Conservation (phyloP, 257 asterid species). For the Nyctanthes arbortristis region DNA sequence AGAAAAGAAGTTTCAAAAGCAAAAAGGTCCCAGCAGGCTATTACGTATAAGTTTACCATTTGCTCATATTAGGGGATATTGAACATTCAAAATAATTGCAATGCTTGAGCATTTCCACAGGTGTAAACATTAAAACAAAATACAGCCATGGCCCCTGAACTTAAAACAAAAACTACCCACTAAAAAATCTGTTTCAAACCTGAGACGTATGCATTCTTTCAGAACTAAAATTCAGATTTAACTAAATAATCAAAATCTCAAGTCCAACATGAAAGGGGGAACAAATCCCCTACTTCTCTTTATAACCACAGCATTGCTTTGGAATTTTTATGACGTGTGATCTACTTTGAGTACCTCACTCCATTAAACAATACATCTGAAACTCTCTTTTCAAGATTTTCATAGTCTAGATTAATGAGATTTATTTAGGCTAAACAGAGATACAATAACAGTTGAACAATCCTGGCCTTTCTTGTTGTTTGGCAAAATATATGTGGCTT, state of each 20-base stretch:
- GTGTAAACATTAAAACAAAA: not conserved
- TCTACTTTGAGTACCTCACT: not conserved
- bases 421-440: not conserved
- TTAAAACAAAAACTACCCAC: not conserved
- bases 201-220: not conserved
- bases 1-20: not conserved
- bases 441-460: not conserved
- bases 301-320: not conserved
- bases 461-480: not conserved
- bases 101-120: not conserved
- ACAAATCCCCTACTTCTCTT: not conserved
- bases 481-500: not conserved
- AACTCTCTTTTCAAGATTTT: not conserved
- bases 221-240: not conserved
- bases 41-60: not conserved
- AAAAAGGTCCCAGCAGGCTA: not conserved
- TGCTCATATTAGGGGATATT: not conserved
- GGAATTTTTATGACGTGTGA: too few relatives aligned
- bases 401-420: not conserved
- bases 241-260: not conserved
- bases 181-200: not conserved
- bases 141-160: not conserved
- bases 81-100: not conserved
- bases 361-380: not conserved
- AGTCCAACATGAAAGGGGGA: not conserved